Evolutionary conservation across 2,329 filamentous ascomycete species (phyloP), one percentile per base, ranked within the genome.

Genomic region (Phialophora chinensis): DNA sequence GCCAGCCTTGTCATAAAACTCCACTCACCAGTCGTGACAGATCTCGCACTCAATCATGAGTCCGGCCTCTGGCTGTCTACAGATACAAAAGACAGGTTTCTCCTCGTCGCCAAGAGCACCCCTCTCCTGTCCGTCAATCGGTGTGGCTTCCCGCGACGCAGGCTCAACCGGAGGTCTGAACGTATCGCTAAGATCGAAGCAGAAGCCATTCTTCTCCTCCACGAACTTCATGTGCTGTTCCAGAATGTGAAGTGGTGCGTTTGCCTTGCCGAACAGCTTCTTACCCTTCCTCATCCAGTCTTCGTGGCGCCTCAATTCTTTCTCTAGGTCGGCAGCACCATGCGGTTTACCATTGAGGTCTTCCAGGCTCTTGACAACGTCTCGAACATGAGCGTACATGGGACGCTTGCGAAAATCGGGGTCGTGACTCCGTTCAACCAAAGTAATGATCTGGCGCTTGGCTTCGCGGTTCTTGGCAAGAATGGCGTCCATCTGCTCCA

Each of bases 21-120:
- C 31, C 23, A 82, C 88, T 82, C 78, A 93, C 95, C 95, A 99
- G 81, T 99, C 95, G 75, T 97, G 94, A 79, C 95, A 99, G 47
- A 97, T 84, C 77, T 98, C 95, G 77, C 95, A 99, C 79, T 99
- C 95, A 73, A 99, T 98, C 95, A 99, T 99, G 90, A 98, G 96
- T 60, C 95, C 95, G 44, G 94, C 93, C 79, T 99, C 95, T 6
- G 92, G 87, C 69, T 90, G 92, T 66, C 95, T 88, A 79, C 95
- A 99, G 72, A 99, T 97, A 78, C 95, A 99, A 77, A 98, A 99
- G 0, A 98, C 94, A 76, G 98, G 93, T 81, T 88, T 75, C 86
- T 83, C 63, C 75, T 77, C 63, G 73, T 90, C 85, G 73, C 90
- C 83, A 73, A 74, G 60, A 54, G 74, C 74, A 77, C 78, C 77